Evolutionary conservation across 2,329 filamentous ascomycete genomes (phyloP), one percentile per base, ranked within the genome.

Genomic region (Arthrobotrys iridis): DNA sequence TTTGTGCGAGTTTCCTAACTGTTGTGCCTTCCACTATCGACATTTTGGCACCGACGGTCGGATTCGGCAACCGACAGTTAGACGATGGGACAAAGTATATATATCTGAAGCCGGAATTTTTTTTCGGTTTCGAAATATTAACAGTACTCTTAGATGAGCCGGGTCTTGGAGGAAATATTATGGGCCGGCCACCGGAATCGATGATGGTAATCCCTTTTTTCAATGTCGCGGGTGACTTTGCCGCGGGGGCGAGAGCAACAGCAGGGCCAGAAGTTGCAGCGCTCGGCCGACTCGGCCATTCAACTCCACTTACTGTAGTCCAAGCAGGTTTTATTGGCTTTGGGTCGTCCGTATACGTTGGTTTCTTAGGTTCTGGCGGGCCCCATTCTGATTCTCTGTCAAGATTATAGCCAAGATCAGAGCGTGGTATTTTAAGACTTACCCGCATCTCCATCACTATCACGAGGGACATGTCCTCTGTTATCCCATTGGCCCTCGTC

Each of bases 371-470:
- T 43, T 67, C 63, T 5, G 63, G 46, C 24, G 15, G 15, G 3
- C 35, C 71, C 71, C 71, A 75, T 46, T 68, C 71, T 75, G 43
- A 5, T 30, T 24, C 6, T 20, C 6, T 24, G 18, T 66, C 30
- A 66, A 35, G 6, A 3, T n/a, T n/a, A n/a, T n/a, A n/a, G n/a
- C 35, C 10, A 33, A 4, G 20, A 11, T 43, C 26, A 11, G 3
- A 7, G 20, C 24, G 0, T 7, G 8, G 22, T 3, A n/a, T 15
- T n/a, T n/a, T 8, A 0, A 20, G 30, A 30, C 18, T 55, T 11
- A 45, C 20, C 15, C 37, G 5, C 57, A 64, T 65, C 71, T 40
- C 30, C 67, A 45, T 68, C 48, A 26, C 62, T 59, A 6, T 63
- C 63, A 5, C 45, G 35, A 7, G 26, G 37, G 20, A 75, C 63